These are phyloP conservation scores for Pythium aquatile DNA, from an alignment of 352 stramenopile genomes.

Conservation along the genomic window DNA sequence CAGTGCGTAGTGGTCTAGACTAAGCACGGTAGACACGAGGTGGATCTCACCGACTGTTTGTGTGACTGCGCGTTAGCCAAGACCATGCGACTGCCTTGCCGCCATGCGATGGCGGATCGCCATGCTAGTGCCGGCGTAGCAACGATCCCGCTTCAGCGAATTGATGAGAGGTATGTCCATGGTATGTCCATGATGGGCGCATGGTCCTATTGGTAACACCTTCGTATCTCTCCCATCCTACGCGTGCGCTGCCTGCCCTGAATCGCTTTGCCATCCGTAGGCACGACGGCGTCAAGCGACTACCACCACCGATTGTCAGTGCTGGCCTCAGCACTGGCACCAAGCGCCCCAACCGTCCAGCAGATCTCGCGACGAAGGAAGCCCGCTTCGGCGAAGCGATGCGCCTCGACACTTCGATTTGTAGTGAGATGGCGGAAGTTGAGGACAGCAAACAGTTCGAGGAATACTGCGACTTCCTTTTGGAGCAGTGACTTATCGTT, in stretches of 20 bases:
- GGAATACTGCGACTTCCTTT: slow-evolving; percentile 23
- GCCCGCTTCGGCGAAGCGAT: neutral
- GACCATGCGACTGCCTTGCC: slow-evolving; percentile 2
- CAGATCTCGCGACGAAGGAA: neutral
- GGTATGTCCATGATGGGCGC: too few species aligned
- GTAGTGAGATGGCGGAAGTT: slow-evolving; percentile 8
- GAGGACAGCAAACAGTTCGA: slow-evolving; percentile 25
- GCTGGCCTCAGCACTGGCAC: neutral
- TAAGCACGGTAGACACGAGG: neutral
- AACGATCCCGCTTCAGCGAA: neutral
- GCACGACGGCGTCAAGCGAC: neutral
- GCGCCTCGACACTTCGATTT: neutral
- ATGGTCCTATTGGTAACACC: too few species aligned
- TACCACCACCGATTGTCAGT: neutral
- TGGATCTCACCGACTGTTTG: slow-evolving; percentile 1
- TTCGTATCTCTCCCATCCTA: too few species aligned
- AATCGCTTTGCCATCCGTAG: neutral
- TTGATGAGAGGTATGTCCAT: neutral
- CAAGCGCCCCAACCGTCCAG: too few species aligned
- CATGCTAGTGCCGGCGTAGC: neutral
- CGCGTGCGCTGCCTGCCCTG: neutral
- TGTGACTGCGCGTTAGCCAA: slow-evolving; percentile 2
- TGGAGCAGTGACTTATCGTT: slow-evolving; percentile 18
- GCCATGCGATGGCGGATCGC: neutral
- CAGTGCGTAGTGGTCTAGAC: neutral